These are phyloP conservation scores for Hanseniaspora opuntiae DNA, from an alignment of 805 yeast species.

Conservation along the genomic window DNA sequence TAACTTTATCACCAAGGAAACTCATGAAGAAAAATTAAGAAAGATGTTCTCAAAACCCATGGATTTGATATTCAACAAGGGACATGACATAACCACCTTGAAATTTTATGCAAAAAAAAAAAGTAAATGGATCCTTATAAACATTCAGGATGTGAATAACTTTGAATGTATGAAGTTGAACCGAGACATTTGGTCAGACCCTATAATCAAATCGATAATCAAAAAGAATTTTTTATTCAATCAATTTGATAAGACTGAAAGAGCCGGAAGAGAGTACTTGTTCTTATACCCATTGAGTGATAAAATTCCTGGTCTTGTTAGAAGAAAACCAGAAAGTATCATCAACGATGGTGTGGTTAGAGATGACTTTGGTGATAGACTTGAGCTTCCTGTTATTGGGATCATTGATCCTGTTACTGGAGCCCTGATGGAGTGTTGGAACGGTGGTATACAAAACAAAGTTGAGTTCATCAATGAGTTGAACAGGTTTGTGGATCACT, in stretches of 20 bases:
- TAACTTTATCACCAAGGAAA: slow-evolving; percentile 20
- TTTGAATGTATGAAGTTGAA: slow-evolving; percentile 82
- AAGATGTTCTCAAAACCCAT: slow-evolving; percentile 84
- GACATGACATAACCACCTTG: slow-evolving; percentile 46
- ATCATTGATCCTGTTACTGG: slow-evolving; percentile 93
- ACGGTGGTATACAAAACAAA: slow-evolving; percentile 44
- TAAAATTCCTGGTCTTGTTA: slow-evolving; percentile 16
- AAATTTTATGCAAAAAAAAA: slow-evolving; percentile 44
- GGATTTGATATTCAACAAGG: slow-evolving; percentile 30
- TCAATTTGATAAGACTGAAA: slow-evolving; percentile 71
- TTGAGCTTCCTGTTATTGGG: slow-evolving; percentile 67
- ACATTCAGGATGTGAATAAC: slow-evolving; percentile 74
- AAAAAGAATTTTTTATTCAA: slow-evolving; percentile 62
- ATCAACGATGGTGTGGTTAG: background rate
- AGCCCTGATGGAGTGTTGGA: slow-evolving; percentile 71
- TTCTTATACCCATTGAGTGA: slow-evolving; percentile 58
- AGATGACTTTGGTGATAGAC: background rate
- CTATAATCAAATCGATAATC: slow-evolving; percentile 49
- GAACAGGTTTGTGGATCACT: slow-evolving; percentile 38
- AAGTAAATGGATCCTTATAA: slow-evolving; percentile 72
- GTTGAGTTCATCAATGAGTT: slow-evolving; percentile 54
- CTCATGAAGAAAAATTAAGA: slow-evolving; percentile 57
- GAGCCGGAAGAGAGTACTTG: slow-evolving; percentile 55
- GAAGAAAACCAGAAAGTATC: background rate
- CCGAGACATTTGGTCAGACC: slow-evolving; percentile 82